Conservation (phyloP, 352 stramenopile species). For the Pythium folliculosum region DNA sequence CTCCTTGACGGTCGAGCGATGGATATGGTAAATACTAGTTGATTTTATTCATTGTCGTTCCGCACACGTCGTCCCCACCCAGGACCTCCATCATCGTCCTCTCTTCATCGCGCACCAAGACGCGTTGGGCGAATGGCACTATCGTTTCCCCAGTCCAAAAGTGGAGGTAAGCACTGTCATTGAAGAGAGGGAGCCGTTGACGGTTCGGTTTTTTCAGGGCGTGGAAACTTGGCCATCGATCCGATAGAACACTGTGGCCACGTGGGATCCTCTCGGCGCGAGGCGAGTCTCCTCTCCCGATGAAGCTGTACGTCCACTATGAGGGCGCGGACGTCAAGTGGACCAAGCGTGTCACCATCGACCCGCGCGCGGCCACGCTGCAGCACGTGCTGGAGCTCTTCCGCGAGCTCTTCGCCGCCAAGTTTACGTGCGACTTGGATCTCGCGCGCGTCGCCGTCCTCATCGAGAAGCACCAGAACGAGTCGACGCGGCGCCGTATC, state of each 20-base stretch:
- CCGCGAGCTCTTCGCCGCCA: constrained; percentile 38
- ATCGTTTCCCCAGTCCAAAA: not conserved
- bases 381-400: constrained; percentile 45
- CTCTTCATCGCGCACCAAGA: not conserved
- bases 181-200: constrained; percentile 3
- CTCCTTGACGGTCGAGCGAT: constrained; percentile 8
- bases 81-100: not conserved
- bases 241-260: not conserved
- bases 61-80: not conserved
- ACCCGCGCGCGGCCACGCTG: constrained; percentile 31
- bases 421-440: constrained; percentile 39
- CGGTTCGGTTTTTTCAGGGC: constrained; percentile 4
- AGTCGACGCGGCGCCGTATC: constrained; percentile 26
- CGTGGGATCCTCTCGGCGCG: too few relatives aligned
- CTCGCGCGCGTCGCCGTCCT: constrained; percentile 42
- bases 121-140: not conserved
- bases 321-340: constrained; percentile 41
- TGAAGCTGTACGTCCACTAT: constrained; percentile 74
- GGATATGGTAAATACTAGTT: constrained; percentile 35
- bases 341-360: constrained; percentile 57
- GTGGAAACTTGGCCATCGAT: constrained; percentile 6
- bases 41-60: constrained; percentile 31
- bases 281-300: constrained; percentile 3
- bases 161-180: not conserved
- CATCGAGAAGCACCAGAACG: constrained; percentile 43